Evolutionary conservation across 306 rosid species (phyloP).

Genomic region (Casuarina glauca): DNA sequence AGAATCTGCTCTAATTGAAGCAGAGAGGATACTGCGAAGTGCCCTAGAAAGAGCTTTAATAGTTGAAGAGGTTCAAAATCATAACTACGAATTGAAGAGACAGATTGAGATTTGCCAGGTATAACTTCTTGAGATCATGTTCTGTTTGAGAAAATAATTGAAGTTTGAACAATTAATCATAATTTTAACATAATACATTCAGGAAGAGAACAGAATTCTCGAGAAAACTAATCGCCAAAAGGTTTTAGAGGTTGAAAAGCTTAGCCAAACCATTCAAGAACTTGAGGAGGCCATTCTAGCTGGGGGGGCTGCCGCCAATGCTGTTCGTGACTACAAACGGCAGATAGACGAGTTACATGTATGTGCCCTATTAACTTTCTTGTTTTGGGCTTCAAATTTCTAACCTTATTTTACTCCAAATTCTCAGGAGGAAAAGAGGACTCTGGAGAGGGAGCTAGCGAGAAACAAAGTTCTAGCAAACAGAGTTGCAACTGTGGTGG

Average conservation of each 20-base stretch:
- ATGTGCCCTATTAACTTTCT: constrained; percentile 25
- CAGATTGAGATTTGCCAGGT: constrained; percentile 98
- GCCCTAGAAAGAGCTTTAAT: constrained; percentile 93
- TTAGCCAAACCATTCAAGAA: constrained; percentile 80
- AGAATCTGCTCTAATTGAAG: constrained; percentile 85
- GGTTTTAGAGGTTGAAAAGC: constrained; percentile 88
- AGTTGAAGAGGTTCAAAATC: constrained; percentile 97
- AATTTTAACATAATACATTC: constrained; percentile 33
- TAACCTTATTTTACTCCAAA: constrained; percentile 26
- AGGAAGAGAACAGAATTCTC: constrained; percentile 92
- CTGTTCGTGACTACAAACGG: constrained; percentile 70
- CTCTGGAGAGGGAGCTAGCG: constrained; percentile 87
- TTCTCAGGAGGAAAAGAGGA: constrained; percentile 84
- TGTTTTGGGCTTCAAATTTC: constrained; percentile 14
- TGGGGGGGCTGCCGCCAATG: constrained; percentile 71
- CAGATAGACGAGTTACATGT: constrained; percentile 70
- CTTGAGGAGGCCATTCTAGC: constrained; percentile 87
- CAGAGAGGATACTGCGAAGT: constrained; percentile 75
- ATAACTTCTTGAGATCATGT: constrained; percentile 29
- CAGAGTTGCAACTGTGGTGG: constrained; percentile 79
- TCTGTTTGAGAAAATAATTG: constrained; percentile 8
- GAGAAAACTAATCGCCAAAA: constrained; percentile 90
- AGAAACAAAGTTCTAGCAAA: constrained; percentile 78
- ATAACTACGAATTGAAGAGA: constrained; percentile 85
- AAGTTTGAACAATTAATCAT: constrained; percentile 5